Percentiles rank a stretch among this genome's conserved stretches.
phyloP scores from a whole-genome alignment of 495 filamentous ascomycete genomes.

The Podospora anserina region DNA sequence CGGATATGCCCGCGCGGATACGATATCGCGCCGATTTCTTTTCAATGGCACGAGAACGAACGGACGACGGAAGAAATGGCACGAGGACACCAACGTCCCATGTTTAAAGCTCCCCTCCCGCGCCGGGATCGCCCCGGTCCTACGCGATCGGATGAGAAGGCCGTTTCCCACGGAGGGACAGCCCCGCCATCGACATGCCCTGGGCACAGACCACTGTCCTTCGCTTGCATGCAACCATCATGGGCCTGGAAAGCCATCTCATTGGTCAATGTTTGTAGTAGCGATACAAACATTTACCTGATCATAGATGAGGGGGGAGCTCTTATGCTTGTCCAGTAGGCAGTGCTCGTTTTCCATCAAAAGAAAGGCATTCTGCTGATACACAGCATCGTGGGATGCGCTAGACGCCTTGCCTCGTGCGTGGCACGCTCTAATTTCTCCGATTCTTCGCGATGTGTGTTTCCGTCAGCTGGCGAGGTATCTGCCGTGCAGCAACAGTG shows the following conservation, averaged over 20 bases:
- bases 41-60: conserved; percentile 10
- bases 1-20: background rate
- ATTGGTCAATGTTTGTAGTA: conserved; percentile 6
- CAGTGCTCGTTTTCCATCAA: background rate
- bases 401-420: conserved; percentile 7
- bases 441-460: background rate
- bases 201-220: background rate
- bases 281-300: background rate
- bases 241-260: conserved; percentile 5
- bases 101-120: conserved; percentile 3
- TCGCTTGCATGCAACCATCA: conserved; percentile 13
- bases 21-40: background rate
- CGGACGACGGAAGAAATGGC: background rate
- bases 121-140: conserved; percentile 7
- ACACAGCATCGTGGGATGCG: background rate
- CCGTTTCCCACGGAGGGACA: conserved; percentile 1
- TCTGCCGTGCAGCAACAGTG: background rate
- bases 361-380: background rate
- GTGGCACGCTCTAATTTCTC: conserved; percentile 12
- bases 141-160: conserved; percentile 19
- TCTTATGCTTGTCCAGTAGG: background rate
- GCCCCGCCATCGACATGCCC: background rate
- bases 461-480: background rate
- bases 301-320: background rate
- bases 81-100: conserved; percentile 4